These are phyloP conservation scores for Fistulifera pelliculosa DNA, from an alignment of 108 stramenopile genomes.

Conservation along the genomic window DNA sequence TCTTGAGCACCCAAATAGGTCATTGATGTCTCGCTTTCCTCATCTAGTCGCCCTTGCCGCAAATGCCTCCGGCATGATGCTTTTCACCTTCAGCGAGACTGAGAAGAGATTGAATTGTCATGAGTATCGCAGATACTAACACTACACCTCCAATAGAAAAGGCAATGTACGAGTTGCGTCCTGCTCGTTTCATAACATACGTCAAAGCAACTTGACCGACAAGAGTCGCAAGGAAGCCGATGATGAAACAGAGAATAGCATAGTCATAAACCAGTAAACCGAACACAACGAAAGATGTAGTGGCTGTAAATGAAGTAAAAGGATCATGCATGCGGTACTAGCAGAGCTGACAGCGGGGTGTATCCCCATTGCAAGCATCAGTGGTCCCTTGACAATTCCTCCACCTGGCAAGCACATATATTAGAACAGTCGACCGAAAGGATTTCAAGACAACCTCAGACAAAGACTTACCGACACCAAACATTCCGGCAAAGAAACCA, in stretches of 20 bases:
- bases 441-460: background rate
- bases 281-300: conserved; percentile 82
- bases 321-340: conserved; percentile 84
- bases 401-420: conserved; percentile 37
- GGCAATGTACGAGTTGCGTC: conserved; percentile 86
- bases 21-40: background rate
- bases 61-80: conserved; percentile 43
- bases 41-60: conserved; percentile 25
- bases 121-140: conserved; percentile 52
- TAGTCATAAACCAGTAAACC: conserved; percentile 73
- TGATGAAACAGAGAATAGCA: conserved; percentile 52
- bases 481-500: conserved; percentile 94
- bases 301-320: conserved; percentile 91
- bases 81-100: conserved; percentile 41
- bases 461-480: conserved; percentile 51
- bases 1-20: no score
- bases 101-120: conserved; percentile 50
- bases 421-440: conserved; percentile 5
- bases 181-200: conserved; percentile 48
- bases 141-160: conserved; percentile 87
- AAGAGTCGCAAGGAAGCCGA: conserved; percentile 74
- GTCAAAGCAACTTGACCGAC: conserved; percentile 76
- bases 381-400: conserved; percentile 92
- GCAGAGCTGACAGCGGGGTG: conserved; percentile 78
- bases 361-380: conserved; percentile 91